Conservation (phyloP, 2,329 filamentous ascomycete species). For the Colletotrichum liriopes region DNA sequence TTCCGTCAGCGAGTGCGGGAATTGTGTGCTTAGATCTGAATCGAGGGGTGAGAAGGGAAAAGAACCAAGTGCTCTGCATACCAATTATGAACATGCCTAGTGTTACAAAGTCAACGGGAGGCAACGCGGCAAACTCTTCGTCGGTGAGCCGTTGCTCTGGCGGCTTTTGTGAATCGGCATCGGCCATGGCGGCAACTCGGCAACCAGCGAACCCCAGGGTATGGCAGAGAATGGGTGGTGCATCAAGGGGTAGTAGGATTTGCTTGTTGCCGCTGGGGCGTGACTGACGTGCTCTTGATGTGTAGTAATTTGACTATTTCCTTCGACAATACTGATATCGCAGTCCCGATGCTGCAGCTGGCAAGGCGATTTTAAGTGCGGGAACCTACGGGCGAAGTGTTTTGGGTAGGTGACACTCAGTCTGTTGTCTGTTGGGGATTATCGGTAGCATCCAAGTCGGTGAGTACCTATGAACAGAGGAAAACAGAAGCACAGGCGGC, state of each 20-base stretch:
- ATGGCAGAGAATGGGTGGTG: background rate
- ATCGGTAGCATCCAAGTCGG: background rate
- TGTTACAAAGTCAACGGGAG: slow-evolving; percentile 75
- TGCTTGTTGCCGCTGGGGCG: background rate
- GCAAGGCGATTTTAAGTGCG: background rate
- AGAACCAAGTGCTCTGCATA: slow-evolving; percentile 53
- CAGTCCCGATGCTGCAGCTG: background rate
- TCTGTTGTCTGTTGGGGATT: background rate
- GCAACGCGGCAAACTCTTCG: slow-evolving; percentile 49
- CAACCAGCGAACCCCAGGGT: background rate
- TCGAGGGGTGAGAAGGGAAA: background rate
- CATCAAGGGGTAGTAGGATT: background rate
- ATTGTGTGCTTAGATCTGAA: background rate
- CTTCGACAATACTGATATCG: background rate
- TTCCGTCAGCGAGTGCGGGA: background rate
- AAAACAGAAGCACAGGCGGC: background rate
- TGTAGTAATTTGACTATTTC: no score
- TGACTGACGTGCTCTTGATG: background rate
- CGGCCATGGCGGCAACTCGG: slow-evolving; percentile 11
- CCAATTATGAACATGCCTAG: slow-evolving; percentile 83
- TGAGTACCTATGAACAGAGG: background rate
- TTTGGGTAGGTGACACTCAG: slow-evolving; percentile 2
- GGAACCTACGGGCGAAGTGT: background rate
- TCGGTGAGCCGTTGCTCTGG: slow-evolving; percentile 41
- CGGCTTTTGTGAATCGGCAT: slow-evolving; percentile 11